Evolutionary conservation across 192 early-diverging fungal species (phyloP).

Genomic region (Backusella tuberculispora): DNA sequence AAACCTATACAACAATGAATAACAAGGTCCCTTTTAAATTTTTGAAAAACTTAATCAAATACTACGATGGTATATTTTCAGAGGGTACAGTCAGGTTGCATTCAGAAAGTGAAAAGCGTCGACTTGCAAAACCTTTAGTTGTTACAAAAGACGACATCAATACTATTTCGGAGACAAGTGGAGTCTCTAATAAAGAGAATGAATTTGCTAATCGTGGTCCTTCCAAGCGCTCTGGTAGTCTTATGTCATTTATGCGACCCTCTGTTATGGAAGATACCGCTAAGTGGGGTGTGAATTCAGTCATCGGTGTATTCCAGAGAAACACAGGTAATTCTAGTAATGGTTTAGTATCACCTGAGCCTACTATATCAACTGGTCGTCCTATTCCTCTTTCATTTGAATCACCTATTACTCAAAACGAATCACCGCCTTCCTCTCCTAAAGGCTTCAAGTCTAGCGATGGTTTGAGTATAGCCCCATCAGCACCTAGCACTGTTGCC

Average conservation of each 20-base stretch:
- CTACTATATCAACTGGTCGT: neutral
- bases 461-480: neutral
- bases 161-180: neutral
- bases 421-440: slow-evolving; percentile 35
- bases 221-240: neutral
- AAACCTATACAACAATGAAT: slow-evolving; percentile 45
- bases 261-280: slow-evolving; percentile 13
- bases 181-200: neutral
- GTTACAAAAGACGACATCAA: neutral
- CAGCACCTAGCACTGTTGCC: neutral
- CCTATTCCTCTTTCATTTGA: slow-evolving; percentile 13
- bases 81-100: slow-evolving; percentile 22
- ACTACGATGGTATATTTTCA: slow-evolving; percentile 49
- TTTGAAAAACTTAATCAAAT: slow-evolving; percentile 49
- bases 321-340: neutral
- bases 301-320: slow-evolving; percentile 36
- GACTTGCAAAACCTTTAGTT: slow-evolving; percentile 19
- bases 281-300: slow-evolving; percentile 24
- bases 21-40: slow-evolving; percentile 49
- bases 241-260: slow-evolving; percentile 32
- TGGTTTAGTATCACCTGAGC: neutral
- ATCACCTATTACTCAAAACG: slow-evolving; percentile 21
- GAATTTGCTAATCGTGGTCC: neutral
- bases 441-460: slow-evolving; percentile 3
- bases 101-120: slow-evolving; percentile 35